Conservation (phyloP, 805 yeast species). For the Yamadazyma kitorensis region DNA sequence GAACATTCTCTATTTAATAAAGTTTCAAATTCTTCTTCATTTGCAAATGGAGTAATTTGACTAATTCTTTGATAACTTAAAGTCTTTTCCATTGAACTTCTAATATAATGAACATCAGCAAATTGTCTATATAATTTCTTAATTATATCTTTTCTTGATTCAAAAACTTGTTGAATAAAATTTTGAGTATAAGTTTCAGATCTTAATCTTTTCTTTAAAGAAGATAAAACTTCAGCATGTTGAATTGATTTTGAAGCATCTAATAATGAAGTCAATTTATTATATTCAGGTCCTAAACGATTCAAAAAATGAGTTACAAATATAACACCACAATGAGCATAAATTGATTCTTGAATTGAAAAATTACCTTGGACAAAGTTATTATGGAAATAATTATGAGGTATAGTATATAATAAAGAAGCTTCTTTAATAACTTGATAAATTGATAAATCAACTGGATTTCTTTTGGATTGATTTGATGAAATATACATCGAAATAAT, state of each 20-base stretch:
- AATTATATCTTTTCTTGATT: constrained; percentile 65
- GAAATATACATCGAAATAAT: constrained; percentile 83
- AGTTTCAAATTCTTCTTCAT: constrained; percentile 71
- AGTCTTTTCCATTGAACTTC: constrained; percentile 68
- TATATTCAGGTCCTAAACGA: constrained; percentile 88
- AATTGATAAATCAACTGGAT: constrained; percentile 69
- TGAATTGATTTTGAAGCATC: constrained; percentile 59
- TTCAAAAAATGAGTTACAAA: constrained; percentile 94
- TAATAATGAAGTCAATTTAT: constrained; percentile 61
- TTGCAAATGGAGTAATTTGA: constrained; percentile 70
- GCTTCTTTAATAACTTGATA: constrained; percentile 93
- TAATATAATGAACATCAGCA: constrained; percentile 85
- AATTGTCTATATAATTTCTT: constrained; percentile 85
- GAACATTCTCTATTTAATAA: constrained; percentile 67
- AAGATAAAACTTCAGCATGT: constrained; percentile 71
- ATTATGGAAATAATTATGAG: constrained; percentile 76
- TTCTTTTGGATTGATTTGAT: constrained; percentile 41
- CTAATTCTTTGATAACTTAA: constrained; percentile 82
- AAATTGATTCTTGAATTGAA: constrained; percentile 91
- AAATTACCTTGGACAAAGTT: constrained; percentile 71
- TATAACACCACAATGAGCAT: constrained; percentile 90
- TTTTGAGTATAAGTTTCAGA: constrained; percentile 90
- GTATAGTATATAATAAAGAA: constrained; percentile 85
- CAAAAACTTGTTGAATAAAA: constrained; percentile 74
- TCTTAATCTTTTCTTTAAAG: constrained; percentile 84